Evolutionary conservation across 441 rosid species (phyloP), one percentile per base, ranked within the genome.

Genomic region (Metrosideros polymorpha): DNA sequence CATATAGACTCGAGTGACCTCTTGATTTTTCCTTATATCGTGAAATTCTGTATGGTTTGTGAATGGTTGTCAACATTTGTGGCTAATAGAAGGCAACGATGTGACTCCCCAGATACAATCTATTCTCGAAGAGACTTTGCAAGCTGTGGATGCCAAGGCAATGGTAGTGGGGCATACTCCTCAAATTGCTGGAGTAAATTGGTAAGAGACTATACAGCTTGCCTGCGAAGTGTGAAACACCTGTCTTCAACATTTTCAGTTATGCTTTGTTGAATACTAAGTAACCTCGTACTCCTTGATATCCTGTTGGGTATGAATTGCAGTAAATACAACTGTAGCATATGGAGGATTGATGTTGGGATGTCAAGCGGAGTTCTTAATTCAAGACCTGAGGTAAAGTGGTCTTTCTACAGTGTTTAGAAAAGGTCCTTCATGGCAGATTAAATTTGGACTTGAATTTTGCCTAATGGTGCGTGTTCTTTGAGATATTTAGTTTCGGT

Each of bases 141-240:
- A 89, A 86, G 91, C 95, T 27, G 86, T 94, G 24, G 95, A 93
- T 84, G 99, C 98, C 17, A 96, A 94, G 91, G 96, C 93, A 24
- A 95, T 97, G 98, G 99, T 97, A 86, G 99, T 97, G 18, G 98
- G 99, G n/a, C 99, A 96, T 91, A 97, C 99, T 82, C 99, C 99
- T 83, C 99, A 97, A 88, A 85, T 89, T 77, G 85, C 91, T 7
- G 98, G 99, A 18, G 95, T 93, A 82, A 96, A 97, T 87, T 96
- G 99, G 99, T 96, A 92, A 12, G 82, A 42, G 12, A 59, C 39
- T 29, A 18, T 35, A 47, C 7, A 84, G n/a, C 45, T 71, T 22
- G 79, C 79, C 79, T 12, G 79, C 22, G 49, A 39, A 39, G 79
- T 6, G n/a, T 12, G 79, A 71, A 39, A 71, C n/a, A 0, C 15